Percentiles rank a stretch among this genome's conserved stretches.
Conservation (phyloP, 495 filamentous ascomycete species). For the Penicillium argentinense region DNA sequence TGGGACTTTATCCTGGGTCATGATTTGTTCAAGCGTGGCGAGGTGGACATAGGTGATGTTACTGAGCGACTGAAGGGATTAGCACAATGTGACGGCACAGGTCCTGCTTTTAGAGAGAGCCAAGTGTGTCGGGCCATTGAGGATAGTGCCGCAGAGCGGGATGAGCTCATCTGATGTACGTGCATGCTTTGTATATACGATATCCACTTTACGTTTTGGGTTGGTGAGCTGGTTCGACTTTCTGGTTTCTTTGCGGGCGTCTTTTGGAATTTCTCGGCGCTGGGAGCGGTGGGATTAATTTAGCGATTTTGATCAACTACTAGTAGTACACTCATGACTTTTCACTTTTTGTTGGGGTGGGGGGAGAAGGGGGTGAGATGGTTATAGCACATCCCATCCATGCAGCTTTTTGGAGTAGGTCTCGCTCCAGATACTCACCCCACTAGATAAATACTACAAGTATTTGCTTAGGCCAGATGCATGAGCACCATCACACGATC, state of each 20-base stretch:
- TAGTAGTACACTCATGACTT: too few species aligned
- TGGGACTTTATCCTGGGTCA: conserved; percentile 92
- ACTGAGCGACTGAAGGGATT: conserved; percentile 69
- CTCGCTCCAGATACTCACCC: too few species aligned
- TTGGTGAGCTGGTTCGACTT: neutral
- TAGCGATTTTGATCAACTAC: conserved; percentile 2
- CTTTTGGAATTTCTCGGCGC: conserved; percentile 18
- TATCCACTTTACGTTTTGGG: neutral
- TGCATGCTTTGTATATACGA: neutral
- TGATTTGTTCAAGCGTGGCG: conserved; percentile 72
- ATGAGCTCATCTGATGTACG: conserved; percentile 62
- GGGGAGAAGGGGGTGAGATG: too few species aligned
- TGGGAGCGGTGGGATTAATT: conserved; percentile 4
- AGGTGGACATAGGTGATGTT: conserved; percentile 82
- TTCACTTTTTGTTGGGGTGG: too few species aligned
- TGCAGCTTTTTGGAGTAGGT: too few species aligned
- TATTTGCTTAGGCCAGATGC: too few species aligned
- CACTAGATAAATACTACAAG: too few species aligned
- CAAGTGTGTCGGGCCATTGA: conserved; percentile 74
- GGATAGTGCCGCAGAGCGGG: conserved; percentile 70
- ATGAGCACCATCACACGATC: too few species aligned
- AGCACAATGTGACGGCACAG: conserved; percentile 87
- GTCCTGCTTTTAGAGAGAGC: conserved; percentile 83
- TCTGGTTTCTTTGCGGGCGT: neutral
- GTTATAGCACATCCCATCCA: too few species aligned